phyloP scores from a whole-genome alignment of 2,329 filamentous ascomycete genomes.

The Macrophomina tecta region DNA sequence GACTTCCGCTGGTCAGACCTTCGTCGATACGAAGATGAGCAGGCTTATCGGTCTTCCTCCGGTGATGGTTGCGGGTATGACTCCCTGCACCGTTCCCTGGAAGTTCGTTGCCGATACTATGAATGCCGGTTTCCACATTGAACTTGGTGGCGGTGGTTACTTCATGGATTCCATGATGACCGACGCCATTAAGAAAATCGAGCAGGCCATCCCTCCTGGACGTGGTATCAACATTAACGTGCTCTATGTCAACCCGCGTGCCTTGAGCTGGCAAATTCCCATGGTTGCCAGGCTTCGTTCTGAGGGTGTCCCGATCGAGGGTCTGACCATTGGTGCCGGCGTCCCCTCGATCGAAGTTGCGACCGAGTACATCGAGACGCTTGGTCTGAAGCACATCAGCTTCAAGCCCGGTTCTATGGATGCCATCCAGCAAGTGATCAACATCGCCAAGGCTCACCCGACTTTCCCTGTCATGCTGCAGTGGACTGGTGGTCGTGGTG shows the following conservation, averaged over 20 bases:
- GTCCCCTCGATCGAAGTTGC: slow-evolving; percentile 56
- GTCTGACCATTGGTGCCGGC: slow-evolving; percentile 56
- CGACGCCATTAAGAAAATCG: slow-evolving; percentile 54
- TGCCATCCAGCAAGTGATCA: slow-evolving; percentile 54
- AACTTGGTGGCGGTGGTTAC: slow-evolving; percentile 59
- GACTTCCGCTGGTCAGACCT: slow-evolving; percentile 86
- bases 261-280: slow-evolving; percentile 61
- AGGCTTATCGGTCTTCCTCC: slow-evolving; percentile 54
- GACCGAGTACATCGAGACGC: slow-evolving; percentile 63
- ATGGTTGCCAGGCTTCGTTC: slow-evolving; percentile 55
- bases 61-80: slow-evolving; percentile 58
- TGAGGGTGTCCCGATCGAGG: slow-evolving; percentile 55
- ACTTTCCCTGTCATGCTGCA: slow-evolving; percentile 54
- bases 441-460: slow-evolving; percentile 55
- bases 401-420: slow-evolving; percentile 57
- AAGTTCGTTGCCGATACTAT: slow-evolving; percentile 61
- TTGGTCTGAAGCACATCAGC: slow-evolving; percentile 55
- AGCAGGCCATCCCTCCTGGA: slow-evolving; percentile 51
- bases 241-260: slow-evolving; percentile 60
- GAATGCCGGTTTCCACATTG: slow-evolving; percentile 58
- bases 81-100: slow-evolving; percentile 53
- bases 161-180: slow-evolving; percentile 53
- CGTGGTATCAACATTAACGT: slow-evolving; percentile 60
- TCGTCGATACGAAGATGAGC: slow-evolving; percentile 83
- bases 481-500: slow-evolving; percentile 58